Conservation (phyloP, 805 yeast species). For the Sugiyamaella chiloensis region DNA sequence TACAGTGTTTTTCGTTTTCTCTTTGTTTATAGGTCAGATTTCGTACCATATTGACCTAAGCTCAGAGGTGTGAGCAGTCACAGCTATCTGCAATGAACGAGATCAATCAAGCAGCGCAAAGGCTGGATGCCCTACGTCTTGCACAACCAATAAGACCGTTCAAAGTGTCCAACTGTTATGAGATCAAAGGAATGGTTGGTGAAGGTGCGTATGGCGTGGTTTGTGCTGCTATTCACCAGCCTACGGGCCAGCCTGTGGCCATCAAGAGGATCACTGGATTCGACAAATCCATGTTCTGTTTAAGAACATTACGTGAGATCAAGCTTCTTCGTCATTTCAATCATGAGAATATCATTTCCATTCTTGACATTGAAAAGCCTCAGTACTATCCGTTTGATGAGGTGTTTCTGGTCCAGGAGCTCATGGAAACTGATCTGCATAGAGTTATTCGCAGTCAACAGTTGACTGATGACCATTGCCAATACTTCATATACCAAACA, state of each 20-base stretch:
- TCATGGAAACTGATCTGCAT: constrained; percentile 98
- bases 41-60: no score
- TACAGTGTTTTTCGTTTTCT: no score
- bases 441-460: constrained; percentile 90
- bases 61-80: no score
- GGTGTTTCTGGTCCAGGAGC: constrained; percentile 75
- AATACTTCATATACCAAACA: constrained; percentile 89
- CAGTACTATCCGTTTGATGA: constrained; percentile 72
- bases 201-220: constrained; percentile 97
- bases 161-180: constrained; percentile 84
- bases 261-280: constrained; percentile 93
- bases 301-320: constrained; percentile 85
- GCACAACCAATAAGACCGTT: constrained; percentile 50
- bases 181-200: constrained; percentile 80
- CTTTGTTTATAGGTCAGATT: no score
- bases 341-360: constrained; percentile 89
- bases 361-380: constrained; percentile 87
- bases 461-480: constrained; percentile 88
- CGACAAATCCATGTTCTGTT: constrained; percentile 81
- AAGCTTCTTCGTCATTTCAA: constrained; percentile 85
- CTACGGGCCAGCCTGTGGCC: constrained; percentile 86
- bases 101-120: neutral
- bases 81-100: no score
- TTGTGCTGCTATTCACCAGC: constrained; percentile 80
- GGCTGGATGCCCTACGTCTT: constrained; percentile 1